These are phyloP conservation scores for Pichia californica DNA, from an alignment of 805 yeast species.

Conservation along the genomic window DNA sequence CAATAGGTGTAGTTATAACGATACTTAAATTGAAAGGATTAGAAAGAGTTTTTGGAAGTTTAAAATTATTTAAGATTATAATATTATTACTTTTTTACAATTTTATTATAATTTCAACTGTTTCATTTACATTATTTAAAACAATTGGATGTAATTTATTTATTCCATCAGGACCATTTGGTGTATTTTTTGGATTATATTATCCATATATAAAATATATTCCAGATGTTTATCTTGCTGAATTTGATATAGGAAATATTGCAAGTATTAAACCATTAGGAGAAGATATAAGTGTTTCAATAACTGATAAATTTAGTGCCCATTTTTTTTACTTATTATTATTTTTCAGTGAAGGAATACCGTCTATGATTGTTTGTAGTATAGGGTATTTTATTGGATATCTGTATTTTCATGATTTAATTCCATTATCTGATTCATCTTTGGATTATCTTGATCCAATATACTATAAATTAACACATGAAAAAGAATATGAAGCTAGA, in stretches of 20 bases:
- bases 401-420: constrained; percentile 35
- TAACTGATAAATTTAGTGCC: constrained; percentile 14
- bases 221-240: constrained; percentile 36
- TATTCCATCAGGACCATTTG: constrained; percentile 39
- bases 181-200: constrained; percentile 32
- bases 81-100: constrained; percentile 43
- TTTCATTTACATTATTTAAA: constrained; percentile 28
- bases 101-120: constrained; percentile 29
- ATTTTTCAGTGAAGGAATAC: constrained; percentile 37
- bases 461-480: constrained; percentile 14
- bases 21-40: constrained; percentile 47
- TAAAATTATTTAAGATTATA: constrained; percentile 44
- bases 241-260: constrained; percentile 28
- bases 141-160: constrained; percentile 35
- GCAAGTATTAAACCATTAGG: constrained; percentile 23
- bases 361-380: constrained; percentile 33
- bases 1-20: constrained; percentile 38
- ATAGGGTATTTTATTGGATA: constrained; percentile 40
- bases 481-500: constrained; percentile 6
- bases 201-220: constrained; percentile 35
- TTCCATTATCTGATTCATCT: constrained; percentile 36
- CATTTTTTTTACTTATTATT: constrained; percentile 7
- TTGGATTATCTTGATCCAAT: constrained; percentile 14
- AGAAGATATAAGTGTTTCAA: constrained; percentile 18
- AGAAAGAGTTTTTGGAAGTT: constrained; percentile 53